phyloP scores from a whole-genome alignment of 2,329 filamentous ascomycete species.

The Claviceps sp. region DNA sequence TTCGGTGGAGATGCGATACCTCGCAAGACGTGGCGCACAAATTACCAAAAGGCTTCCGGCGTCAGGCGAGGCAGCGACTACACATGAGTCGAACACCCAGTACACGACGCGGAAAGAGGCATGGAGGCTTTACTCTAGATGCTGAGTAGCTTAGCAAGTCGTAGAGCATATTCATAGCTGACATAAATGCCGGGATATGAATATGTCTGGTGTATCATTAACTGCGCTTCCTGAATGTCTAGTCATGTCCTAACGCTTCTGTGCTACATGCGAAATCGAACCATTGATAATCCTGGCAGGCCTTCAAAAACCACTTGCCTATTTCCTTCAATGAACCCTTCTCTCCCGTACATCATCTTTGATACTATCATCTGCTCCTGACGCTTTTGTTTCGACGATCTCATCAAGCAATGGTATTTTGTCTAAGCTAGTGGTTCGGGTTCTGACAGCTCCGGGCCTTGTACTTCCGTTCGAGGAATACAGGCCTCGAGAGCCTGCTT shows the following conservation, averaged over 20 bases:
- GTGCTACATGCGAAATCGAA: not conserved
- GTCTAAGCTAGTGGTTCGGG: constrained; percentile 28
- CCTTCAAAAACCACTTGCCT: not conserved
- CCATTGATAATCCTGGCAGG: not conserved
- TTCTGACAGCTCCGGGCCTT: constrained; percentile 9
- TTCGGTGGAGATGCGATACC: not conserved
- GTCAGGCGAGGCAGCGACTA: not conserved
- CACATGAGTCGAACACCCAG: not conserved
- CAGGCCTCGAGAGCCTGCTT: not conserved
- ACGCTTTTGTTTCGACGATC: constrained; percentile 18
- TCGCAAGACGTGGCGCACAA: not conserved
- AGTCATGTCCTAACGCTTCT: not conserved
- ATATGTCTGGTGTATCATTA: not conserved
- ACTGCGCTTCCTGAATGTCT: not conserved
- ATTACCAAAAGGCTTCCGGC: not conserved
- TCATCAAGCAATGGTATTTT: constrained; percentile 45
- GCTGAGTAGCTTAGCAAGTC: not conserved
- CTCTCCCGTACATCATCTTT: constrained; percentile 35
- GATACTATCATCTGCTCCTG: constrained; percentile 30
- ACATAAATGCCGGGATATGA: not conserved
- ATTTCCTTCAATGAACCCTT: constrained; percentile 16
- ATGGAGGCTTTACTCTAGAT: not conserved
- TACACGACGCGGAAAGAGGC: not conserved
- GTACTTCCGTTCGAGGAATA: constrained; percentile 6
- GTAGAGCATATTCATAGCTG: not conserved